Conservation (phyloP, 805 yeast genomes). For the Candida nonsorbophila region DNA sequence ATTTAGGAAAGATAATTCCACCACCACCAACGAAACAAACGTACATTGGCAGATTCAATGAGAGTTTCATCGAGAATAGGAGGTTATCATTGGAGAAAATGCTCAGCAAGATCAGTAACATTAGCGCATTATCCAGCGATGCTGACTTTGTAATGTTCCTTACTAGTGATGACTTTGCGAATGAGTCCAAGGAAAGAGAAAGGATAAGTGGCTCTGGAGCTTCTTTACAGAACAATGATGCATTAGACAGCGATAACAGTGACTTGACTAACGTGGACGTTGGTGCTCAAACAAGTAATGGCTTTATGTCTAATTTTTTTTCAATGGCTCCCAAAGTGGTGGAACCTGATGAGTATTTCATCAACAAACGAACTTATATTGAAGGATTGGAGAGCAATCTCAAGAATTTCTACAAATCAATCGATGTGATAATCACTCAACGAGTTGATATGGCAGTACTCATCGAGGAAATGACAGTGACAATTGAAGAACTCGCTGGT, state of each 20-base stretch:
- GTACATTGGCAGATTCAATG: constrained; percentile 85
- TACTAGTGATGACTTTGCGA: constrained; percentile 63
- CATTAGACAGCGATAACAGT: constrained; percentile 34
- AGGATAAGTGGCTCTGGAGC: constrained; percentile 51
- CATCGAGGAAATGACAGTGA: constrained; percentile 59
- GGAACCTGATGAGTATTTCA: constrained; percentile 78
- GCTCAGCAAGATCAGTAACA: constrained; percentile 66
- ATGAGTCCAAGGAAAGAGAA: constrained; percentile 69
- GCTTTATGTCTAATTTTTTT: constrained; percentile 68
- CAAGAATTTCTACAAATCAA: constrained; percentile 58
- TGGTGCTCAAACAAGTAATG: constrained; percentile 18
- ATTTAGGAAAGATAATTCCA: constrained; percentile 88
- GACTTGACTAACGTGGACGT: constrained; percentile 24
- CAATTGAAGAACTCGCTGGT: constrained; percentile 55
- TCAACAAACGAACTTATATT: constrained; percentile 60
- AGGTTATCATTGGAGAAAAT: constrained; percentile 80
- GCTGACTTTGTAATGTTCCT: constrained; percentile 74
- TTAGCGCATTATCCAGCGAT: constrained; percentile 58
- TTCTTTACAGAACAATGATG: constrained; percentile 26
- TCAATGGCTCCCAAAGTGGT: constrained; percentile 61
- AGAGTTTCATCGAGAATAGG: constrained; percentile 83
- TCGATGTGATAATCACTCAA: constrained; percentile 71
- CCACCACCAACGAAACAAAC: constrained; percentile 94
- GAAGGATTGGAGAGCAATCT: constrained; percentile 72
- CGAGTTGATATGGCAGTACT: constrained; percentile 68